Evolutionary conservation across 768 basidiomycete genomes (phyloP).

Genomic region (Xerocomus brunneocitrinus): DNA sequence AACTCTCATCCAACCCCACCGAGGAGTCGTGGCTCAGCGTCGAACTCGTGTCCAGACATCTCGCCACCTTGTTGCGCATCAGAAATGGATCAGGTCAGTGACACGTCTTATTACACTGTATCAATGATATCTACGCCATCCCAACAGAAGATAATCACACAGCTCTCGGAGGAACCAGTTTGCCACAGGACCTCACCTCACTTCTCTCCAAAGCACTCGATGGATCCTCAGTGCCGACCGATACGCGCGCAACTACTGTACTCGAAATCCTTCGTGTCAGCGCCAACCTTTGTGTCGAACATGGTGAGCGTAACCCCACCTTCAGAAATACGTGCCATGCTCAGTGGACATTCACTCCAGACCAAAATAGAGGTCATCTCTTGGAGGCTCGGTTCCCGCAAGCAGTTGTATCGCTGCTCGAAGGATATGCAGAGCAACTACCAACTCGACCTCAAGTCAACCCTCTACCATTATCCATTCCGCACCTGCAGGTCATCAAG

Average conservation of each 20-base stretch:
- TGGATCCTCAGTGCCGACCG: constrained; percentile 42
- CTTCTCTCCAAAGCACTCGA: constrained; percentile 55
- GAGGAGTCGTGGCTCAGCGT: constrained; percentile 47
- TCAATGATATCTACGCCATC: constrained; percentile 15
- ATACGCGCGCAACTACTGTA: constrained; percentile 45
- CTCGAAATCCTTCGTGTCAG: constrained; percentile 72
- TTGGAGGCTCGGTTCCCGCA: constrained; percentile 70
- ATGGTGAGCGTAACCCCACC: constrained; percentile 43
- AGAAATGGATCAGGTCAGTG: constrained; percentile 48
- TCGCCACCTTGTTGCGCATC: constrained; percentile 61
- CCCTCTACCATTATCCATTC: constrained; percentile 50
- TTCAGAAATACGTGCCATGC: constrained; percentile 2
- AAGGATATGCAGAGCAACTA: constrained; percentile 52
- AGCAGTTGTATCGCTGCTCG: constrained; percentile 59
- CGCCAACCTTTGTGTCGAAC: constrained; percentile 83
- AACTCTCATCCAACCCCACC: constrained; percentile 30
- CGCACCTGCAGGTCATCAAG: constrained; percentile 68
- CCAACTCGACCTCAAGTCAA: constrained; percentile 34
- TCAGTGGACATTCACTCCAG: constrained; percentile 33
- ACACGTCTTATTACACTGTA: background rate
- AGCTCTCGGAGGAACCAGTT: constrained; percentile 55
- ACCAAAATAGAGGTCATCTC: constrained; percentile 68
- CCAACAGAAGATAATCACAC: constrained; percentile 66
- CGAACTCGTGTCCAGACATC: constrained; percentile 45
- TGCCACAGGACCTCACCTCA: constrained; percentile 62